Evolutionary conservation across 306 rosid species (phyloP).

Genomic region (Prunus mongolica): DNA sequence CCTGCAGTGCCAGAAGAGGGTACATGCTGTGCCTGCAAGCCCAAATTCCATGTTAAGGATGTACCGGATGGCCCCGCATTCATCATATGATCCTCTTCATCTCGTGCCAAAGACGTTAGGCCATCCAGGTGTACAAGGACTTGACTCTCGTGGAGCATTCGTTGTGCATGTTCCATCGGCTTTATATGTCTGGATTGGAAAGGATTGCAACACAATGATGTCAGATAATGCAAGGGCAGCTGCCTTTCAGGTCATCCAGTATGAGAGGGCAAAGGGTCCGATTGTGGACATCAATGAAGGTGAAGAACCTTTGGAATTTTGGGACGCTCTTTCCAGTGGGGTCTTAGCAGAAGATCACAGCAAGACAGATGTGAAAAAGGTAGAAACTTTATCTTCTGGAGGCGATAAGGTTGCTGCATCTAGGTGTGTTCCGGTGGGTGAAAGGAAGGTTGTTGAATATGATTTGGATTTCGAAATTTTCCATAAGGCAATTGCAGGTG

Average conservation of each 20-base stretch:
- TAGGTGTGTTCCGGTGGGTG: conserved; percentile 16
- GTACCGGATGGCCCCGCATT: conserved; percentile 94
- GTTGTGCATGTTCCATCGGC: conserved; percentile 77
- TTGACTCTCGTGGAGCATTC: conserved; percentile 94
- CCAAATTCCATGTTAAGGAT: conserved; percentile 76
- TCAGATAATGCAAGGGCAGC: conserved; percentile 55
- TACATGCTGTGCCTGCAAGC: conserved; percentile 78
- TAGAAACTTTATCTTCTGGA: conserved; percentile 17
- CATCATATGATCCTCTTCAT: conserved; percentile 87
- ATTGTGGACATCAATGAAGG: conserved; percentile 50
- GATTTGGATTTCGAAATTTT: conserved; percentile 78
- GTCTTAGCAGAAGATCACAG: conserved; percentile 32
- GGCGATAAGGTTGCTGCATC: conserved; percentile 29
- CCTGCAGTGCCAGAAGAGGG: conserved; percentile 89
- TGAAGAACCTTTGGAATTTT: conserved; percentile 69
- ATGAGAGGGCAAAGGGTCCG: conserved; percentile 68
- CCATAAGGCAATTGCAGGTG: conserved; percentile 79
- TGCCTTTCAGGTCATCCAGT: conserved; percentile 71
- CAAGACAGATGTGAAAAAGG: conserved; percentile 27
- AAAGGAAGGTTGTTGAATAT: conserved; percentile 60
- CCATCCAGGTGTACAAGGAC: conserved; percentile 51
- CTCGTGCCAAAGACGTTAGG: conserved; percentile 73
- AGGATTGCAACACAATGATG: conserved; percentile 46
- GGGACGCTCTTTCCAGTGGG: conserved; percentile 61
- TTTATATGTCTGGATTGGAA: conserved; percentile 83